A percentile compares a stretch with the other conserved stretches of the same genome.
phyloP scores from a whole-genome alignment of 1,139 yeast genomes.

The Kodamaea arcana region DNA sequence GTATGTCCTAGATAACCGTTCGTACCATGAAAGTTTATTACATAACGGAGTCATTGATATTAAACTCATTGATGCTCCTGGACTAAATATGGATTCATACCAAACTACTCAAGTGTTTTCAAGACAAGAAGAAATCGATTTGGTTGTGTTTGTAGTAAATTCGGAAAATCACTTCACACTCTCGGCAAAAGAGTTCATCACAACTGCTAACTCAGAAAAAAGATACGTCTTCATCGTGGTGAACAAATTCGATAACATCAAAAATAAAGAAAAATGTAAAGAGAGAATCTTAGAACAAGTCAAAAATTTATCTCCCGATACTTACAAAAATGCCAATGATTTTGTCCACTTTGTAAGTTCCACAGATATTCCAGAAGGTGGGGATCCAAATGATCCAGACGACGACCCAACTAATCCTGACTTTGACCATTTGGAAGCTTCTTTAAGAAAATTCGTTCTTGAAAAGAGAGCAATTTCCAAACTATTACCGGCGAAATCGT shows the following conservation, averaged over 20 bases:
- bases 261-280: constrained; percentile 74
- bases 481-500: constrained; percentile 87
- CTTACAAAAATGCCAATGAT: constrained; percentile 78
- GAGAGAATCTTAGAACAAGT: constrained; percentile 79
- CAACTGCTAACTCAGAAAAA: constrained; percentile 89
- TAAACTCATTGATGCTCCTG: constrained; percentile 94
- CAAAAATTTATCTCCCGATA: constrained; percentile 83
- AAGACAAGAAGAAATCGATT: constrained; percentile 94
- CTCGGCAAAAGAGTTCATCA: constrained; percentile 89
- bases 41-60: constrained; percentile 92
- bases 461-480: constrained; percentile 89
- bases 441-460: constrained; percentile 78
- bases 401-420: constrained; percentile 44
- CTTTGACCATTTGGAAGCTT: constrained; percentile 80
- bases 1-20: constrained; percentile 73
- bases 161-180: constrained; percentile 95
- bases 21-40: constrained; percentile 65
- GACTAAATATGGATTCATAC: constrained; percentile 86
- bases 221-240: constrained; percentile 91
- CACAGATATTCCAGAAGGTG: constrained; percentile 34
- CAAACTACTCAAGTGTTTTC: constrained; percentile 95
- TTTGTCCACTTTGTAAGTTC: constrained; percentile 95
- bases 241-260: constrained; percentile 82
- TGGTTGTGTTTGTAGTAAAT: constrained; percentile 92
- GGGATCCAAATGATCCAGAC: constrained; percentile 32